Percentiles rank a stretch among this genome's conserved stretches.
Conservation (phyloP, 345 rosid species). For the Brassica nigra region DNA sequence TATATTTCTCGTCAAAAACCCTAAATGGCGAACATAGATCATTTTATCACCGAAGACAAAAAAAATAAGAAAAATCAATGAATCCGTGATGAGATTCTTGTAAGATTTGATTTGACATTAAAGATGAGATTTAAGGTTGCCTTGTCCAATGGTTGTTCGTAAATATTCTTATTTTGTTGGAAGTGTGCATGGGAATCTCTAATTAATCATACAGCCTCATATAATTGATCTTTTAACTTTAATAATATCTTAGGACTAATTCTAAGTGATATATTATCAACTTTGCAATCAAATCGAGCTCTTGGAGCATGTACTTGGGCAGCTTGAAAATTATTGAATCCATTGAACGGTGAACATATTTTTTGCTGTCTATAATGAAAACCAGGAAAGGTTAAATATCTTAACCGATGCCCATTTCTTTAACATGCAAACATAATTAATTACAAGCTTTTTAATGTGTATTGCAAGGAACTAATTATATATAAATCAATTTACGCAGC, state of each 20-base stretch:
- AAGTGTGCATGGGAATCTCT: background rate
- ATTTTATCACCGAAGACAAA: background rate
- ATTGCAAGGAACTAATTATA: conserved; percentile 20
- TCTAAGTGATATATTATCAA: background rate
- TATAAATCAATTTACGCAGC: conserved; percentile 8
- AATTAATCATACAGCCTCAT: background rate
- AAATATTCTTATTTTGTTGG: conserved; percentile 2
- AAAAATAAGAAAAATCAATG: background rate
- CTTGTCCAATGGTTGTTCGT: background rate
- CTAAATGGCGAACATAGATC: background rate
- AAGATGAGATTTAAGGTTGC: conserved; percentile 24
- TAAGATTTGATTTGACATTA: conserved; percentile 23
- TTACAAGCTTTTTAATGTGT: conserved; percentile 4
- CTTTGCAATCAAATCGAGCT: background rate
- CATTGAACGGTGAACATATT: background rate
- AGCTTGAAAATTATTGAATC: conserved; percentile 10
- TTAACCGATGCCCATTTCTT: background rate
- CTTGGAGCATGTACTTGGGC: background rate
- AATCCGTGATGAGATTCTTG: conserved; percentile 21
- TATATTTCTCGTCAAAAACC: background rate
- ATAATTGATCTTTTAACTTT: conserved; percentile 14
- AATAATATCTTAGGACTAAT: background rate
- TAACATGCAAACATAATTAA: conserved; percentile 13
- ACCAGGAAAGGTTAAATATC: background rate
- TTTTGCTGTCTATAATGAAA: conserved; percentile 3